A percentile compares a stretch with the other conserved stretches of the same genome.
Evolutionary conservation across 2,329 filamentous ascomycete species (phyloP).

Genomic region (Aspergillus transmontanensis): DNA sequence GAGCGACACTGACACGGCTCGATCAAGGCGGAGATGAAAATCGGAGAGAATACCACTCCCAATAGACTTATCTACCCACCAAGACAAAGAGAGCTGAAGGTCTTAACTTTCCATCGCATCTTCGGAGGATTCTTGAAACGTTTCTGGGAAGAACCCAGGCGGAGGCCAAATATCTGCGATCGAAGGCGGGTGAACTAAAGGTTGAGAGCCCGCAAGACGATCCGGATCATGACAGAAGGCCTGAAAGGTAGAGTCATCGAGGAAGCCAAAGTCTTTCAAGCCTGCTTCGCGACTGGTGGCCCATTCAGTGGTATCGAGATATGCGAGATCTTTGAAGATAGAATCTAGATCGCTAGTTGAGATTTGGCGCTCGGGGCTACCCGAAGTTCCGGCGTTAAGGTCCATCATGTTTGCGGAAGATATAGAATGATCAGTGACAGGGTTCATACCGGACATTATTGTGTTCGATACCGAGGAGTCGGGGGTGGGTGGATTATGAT

Average conservation of each 20-base stretch:
- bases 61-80: not conserved
- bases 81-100: not conserved
- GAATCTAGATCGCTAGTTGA: constrained; percentile 41
- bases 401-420: constrained; percentile 13
- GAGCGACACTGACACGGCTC: not conserved
- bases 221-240: constrained; percentile 50
- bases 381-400: constrained; percentile 8
- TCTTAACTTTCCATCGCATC: constrained; percentile 24
- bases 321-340: constrained; percentile 49
- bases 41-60: not conserved
- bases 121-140: constrained; percentile 34
- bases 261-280: constrained; percentile 47
- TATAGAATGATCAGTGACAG: constrained; percentile 19
- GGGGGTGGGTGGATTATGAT: constrained; percentile 34
- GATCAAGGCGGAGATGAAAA: not conserved
- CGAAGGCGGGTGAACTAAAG: constrained; percentile 40
- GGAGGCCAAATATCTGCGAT: constrained; percentile 48
- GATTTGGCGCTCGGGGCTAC: constrained; percentile 7
- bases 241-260: constrained; percentile 48
- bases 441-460: constrained; percentile 18
- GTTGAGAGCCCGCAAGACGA: constrained; percentile 39
- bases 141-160: constrained; percentile 45
- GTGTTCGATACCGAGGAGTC: constrained; percentile 36
- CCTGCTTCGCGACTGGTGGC: constrained; percentile 43
- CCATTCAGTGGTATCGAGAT: constrained; percentile 50